These are phyloP conservation scores for Aspergillus nidulans DNA, from an alignment of 495 filamentous ascomycete species.

Conservation along the genomic window DNA sequence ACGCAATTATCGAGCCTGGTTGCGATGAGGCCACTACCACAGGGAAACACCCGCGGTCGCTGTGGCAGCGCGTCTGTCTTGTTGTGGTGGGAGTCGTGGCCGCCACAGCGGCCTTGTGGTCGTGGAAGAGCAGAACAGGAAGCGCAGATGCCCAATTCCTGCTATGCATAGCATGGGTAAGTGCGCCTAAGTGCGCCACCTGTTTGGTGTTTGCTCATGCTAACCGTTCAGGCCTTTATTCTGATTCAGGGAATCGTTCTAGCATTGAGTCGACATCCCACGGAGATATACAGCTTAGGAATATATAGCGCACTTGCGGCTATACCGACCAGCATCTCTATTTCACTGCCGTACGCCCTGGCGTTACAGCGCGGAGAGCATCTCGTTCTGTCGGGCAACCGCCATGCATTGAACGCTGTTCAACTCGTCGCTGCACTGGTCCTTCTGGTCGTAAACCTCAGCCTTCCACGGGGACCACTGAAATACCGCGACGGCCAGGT, in stretches of 20 bases:
- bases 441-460: constrained; percentile 6
- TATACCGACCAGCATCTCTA: background rate
- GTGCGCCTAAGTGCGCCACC: background rate
- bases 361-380: background rate
- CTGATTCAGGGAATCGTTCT: constrained; percentile 2
- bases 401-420: background rate
- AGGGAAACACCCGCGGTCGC: background rate
- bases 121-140: background rate
- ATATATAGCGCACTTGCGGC: constrained; percentile 3
- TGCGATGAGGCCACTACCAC: background rate
- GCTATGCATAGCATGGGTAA: background rate
- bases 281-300: constrained; percentile 3
- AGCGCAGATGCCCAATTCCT: background rate
- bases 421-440: constrained; percentile 7
- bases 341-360: background rate
- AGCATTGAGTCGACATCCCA: background rate
- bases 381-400: background rate
- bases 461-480: constrained; percentile 57
- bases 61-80: constrained; percentile 1
- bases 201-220: background rate
- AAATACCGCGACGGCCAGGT: constrained; percentile 45
- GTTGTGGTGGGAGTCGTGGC: background rate
- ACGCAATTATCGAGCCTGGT: background rate
- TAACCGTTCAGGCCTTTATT: constrained; percentile 7
- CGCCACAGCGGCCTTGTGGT: background rate